These are phyloP conservation scores for Acaromyces ingoldii DNA, from an alignment of 1,284 basidiomycete species.

Conservation along the genomic window DNA sequence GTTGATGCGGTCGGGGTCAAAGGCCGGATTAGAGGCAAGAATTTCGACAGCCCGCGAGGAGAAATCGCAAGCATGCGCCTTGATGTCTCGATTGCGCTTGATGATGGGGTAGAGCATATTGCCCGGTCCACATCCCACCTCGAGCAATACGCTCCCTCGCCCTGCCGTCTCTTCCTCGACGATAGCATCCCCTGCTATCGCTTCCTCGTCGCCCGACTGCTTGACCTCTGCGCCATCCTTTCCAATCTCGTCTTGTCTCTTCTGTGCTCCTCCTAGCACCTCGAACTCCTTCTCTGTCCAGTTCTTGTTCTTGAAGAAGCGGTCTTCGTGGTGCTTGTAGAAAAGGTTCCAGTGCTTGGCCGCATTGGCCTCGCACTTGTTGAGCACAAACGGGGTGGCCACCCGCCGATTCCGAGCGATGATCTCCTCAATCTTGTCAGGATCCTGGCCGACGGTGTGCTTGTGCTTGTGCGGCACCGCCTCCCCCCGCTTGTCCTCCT, in stretches of 20 bases:
- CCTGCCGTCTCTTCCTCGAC: not conserved
- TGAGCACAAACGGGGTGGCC: constrained; percentile 29
- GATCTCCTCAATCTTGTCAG: constrained; percentile 6
- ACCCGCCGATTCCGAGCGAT: constrained; percentile 30
- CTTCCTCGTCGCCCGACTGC: not conserved
- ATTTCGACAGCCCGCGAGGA: constrained; percentile 40
- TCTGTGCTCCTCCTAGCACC: not conserved
- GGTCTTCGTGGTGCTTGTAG: constrained; percentile 47
- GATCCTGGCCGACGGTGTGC: constrained; percentile 3
- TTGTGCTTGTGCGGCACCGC: not conserved
- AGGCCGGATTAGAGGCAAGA: constrained; percentile 26
- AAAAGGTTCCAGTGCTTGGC: constrained; percentile 50
- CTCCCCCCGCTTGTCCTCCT: too few relatives aligned
- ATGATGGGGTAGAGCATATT: constrained; percentile 47
- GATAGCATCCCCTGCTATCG: not conserved
- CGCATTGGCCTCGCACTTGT: constrained; percentile 41
- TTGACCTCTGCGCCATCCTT: not conserved
- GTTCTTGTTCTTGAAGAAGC: constrained; percentile 53
- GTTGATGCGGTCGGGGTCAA: constrained; percentile 33
- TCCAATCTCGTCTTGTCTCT: not conserved
- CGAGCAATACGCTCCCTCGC: constrained; percentile 26
- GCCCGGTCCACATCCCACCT: constrained; percentile 51
- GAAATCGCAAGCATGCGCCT: constrained; percentile 49
- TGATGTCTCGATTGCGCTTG: constrained; percentile 22
- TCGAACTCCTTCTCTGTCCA: constrained; percentile 51